Evolutionary conservation across 179 eudicot species (phyloP).

Genomic region (Nepenthes alata): DNA sequence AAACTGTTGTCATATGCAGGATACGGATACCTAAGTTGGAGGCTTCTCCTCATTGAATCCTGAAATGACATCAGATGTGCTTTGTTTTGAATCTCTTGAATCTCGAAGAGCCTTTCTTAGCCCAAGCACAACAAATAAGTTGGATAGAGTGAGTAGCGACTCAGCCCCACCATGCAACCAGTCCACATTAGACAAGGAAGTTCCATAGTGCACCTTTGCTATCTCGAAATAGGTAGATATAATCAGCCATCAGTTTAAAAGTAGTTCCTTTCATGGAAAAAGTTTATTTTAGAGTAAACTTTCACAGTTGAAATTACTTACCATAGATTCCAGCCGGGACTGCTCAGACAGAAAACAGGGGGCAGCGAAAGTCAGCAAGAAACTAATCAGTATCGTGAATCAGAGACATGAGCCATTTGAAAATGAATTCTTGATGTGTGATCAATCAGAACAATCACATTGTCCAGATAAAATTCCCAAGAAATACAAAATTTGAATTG

Average conservation of each 20-base stretch:
- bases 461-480: too few species aligned
- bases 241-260: too few species aligned
- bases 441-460: conserved; percentile 12
- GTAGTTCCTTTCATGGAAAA: too few species aligned
- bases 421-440: too few species aligned
- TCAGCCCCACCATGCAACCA: conserved; percentile 99
- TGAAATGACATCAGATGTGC: conserved; percentile 21
- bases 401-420: not conserved
- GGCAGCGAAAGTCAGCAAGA: conserved; percentile 21
- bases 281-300: not conserved
- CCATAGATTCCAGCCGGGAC: conserved; percentile 99
- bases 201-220: conserved; percentile 97
- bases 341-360: conserved; percentile 23
- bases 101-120: conserved; percentile 47
- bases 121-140: conserved; percentile 88
- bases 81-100: conserved; percentile 16
- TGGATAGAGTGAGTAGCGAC: conserved; percentile 86
- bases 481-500: too few species aligned
- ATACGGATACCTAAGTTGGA: not conserved
- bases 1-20: not conserved
- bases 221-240: conserved; percentile 11
- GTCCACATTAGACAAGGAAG: conserved; percentile 93
- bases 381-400: conserved; percentile 13
- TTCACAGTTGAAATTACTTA: conserved; percentile 21
- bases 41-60: conserved; percentile 33